Evolutionary conservation across 2,329 filamentous ascomycete genomes (phyloP).

Genomic region (Penicillium freii): DNA sequence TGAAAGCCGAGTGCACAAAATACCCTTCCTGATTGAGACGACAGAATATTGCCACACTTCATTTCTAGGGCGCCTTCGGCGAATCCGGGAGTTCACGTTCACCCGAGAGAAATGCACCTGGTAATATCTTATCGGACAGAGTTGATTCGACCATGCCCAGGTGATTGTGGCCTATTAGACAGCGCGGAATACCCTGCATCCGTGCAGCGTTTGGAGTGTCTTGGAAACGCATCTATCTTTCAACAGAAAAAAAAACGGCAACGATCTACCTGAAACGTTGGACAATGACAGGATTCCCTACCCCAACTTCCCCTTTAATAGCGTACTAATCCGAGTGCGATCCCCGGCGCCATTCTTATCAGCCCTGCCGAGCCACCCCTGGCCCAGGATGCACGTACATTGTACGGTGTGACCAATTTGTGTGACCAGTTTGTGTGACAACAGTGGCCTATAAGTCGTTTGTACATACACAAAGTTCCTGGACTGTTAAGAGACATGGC

Average conservation of each 20-base stretch:
- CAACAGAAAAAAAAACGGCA: not conserved
- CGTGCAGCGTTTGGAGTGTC: not conserved
- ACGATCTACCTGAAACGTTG: not conserved
- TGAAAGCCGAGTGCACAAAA: constrained; percentile 6
- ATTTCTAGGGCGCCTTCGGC: constrained; percentile 20
- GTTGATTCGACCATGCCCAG: not conserved
- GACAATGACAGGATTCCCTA: not conserved
- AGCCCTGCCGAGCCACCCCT: constrained; percentile 9
- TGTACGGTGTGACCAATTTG: too few species aligned
- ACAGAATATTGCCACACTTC: constrained; percentile 36
- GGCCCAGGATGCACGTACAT: constrained; percentile 3
- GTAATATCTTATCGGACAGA: not conserved
- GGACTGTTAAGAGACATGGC: constrained; percentile 2
- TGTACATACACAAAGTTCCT: not conserved
- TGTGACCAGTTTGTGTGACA: not conserved
- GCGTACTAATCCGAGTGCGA: not conserved
- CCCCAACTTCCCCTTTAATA: too few species aligned
- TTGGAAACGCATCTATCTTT: not conserved
- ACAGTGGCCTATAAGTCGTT: not conserved
- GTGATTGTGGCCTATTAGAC: not conserved
- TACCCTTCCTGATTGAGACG: constrained; percentile 31
- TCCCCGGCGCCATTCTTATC: constrained; percentile 38
- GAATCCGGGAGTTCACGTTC: not conserved
- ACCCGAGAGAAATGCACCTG: not conserved
- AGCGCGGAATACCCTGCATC: not conserved